A percentile compares a stretch with the other conserved stretches of the same genome.
These are phyloP conservation scores for Scleromitrula shiraiana DNA, from an alignment of 2,329 filamentous ascomycete genomes.

Conservation along the genomic window DNA sequence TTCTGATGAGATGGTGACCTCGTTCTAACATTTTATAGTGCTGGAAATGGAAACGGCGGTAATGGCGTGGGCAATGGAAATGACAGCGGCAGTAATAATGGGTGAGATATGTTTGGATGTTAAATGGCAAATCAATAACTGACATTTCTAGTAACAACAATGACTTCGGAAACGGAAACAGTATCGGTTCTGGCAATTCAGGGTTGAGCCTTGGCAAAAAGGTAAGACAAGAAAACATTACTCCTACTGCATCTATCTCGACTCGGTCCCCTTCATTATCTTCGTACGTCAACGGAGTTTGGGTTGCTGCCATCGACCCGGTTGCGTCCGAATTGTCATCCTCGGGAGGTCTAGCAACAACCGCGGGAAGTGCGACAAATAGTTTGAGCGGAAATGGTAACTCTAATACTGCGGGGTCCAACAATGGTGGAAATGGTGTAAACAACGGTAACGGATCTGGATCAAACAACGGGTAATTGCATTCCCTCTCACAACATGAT, in stretches of 20 bases:
- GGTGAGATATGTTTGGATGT: too few relatives aligned
- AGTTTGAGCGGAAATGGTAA: background rate
- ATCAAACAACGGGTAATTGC: background rate
- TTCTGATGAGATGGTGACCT: too few relatives aligned
- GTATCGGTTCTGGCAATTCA: background rate
- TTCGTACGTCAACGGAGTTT: background rate
- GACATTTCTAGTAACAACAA: background rate
- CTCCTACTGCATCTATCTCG: too few relatives aligned
- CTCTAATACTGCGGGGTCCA: background rate
- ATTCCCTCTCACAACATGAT: too few relatives aligned
- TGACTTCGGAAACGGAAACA: background rate
- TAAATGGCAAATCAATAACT: too few relatives aligned
- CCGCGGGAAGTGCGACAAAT: background rate
- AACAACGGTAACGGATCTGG: background rate
- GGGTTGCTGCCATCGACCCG: background rate
- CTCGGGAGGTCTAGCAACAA: background rate
- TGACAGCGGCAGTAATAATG: background rate
- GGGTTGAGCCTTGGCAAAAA: background rate
- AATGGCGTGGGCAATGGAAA: background rate
- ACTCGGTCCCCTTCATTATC: background rate
- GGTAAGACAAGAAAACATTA: slow-evolving; percentile 1
- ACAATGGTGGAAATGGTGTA: background rate
- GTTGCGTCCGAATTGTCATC: background rate
- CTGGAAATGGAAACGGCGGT: background rate
- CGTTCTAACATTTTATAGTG: too few relatives aligned